These are phyloP conservation scores for Aspergillus sclerotiicarbonarius DNA, from an alignment of 495 filamentous ascomycete genomes.

Conservation along the genomic window DNA sequence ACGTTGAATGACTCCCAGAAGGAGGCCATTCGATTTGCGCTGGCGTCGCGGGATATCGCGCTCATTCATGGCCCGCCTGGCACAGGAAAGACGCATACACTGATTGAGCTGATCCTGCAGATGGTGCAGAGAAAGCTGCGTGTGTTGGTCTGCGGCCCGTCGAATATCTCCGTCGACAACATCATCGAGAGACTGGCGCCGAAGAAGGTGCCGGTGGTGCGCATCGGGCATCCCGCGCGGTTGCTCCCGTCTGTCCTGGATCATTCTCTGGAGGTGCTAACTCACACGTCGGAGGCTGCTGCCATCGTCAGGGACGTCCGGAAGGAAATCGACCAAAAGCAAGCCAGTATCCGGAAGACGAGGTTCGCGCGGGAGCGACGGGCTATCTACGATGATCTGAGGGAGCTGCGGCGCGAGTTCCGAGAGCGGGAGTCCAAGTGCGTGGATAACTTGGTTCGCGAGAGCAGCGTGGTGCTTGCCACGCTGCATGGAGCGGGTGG, in stretches of 20 bases:
- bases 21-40: constrained; percentile 83
- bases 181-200: constrained; percentile 91
- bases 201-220: constrained; percentile 80
- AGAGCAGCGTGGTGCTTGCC: constrained; percentile 83
- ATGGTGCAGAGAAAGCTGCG: constrained; percentile 67
- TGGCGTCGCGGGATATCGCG: constrained; percentile 79
- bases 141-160: constrained; percentile 89
- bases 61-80: constrained; percentile 95
- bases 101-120: constrained; percentile 93
- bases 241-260: constrained; percentile 83
- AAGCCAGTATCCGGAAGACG: constrained; percentile 84
- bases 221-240: constrained; percentile 89
- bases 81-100: constrained; percentile 95
- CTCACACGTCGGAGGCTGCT: constrained; percentile 83
- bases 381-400: constrained; percentile 81
- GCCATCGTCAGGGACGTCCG: constrained; percentile 89
- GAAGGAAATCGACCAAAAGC: constrained; percentile 89
- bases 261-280: constrained; percentile 91
- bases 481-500: constrained; percentile 93
- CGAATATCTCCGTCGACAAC: constrained; percentile 97
- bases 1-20: constrained; percentile 87
- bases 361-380: constrained; percentile 74
- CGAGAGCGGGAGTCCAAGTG: constrained; percentile 80
- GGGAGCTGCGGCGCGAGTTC: constrained; percentile 83
- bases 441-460: constrained; percentile 67